Evolutionary conservation across 2,329 filamentous ascomycete species (phyloP).

Genomic region (Phaeosphaeria sp.): DNA sequence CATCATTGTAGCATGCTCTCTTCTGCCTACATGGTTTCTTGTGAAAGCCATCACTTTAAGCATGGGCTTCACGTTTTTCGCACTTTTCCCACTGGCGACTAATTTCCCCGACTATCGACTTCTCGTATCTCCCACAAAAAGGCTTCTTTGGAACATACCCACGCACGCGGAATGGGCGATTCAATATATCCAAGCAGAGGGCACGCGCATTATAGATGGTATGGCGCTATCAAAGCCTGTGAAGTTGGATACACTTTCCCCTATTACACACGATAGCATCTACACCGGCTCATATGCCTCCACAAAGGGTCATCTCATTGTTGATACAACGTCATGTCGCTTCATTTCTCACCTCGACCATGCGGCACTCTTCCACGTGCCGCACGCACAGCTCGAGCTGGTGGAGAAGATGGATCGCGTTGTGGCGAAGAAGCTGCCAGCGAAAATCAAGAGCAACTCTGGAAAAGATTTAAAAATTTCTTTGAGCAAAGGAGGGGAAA

Average conservation of each 20-base stretch:
- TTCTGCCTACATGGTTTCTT: conserved; percentile 35
- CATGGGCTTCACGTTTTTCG: conserved; percentile 41
- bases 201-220: conserved; percentile 11
- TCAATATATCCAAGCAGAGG: conserved; percentile 37
- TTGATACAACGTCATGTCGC: conserved; percentile 22
- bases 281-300: conserved; percentile 26
- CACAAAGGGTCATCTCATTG: conserved; percentile 20
- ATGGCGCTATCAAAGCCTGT: background rate
- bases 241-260: background rate
- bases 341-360: conserved; percentile 22
- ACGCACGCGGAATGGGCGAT: conserved; percentile 49
- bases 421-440: conserved; percentile 22
- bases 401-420: conserved; percentile 36
- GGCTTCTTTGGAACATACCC: conserved; percentile 46
- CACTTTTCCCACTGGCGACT: conserved; percentile 42
- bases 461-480: conserved; percentile 31
- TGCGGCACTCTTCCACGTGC: conserved; percentile 16
- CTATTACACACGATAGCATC: conserved; percentile 18
- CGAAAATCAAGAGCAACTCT: conserved; percentile 19
- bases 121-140: conserved; percentile 44
- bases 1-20: conserved; percentile 24
- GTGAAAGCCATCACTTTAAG: conserved; percentile 37
- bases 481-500: conserved; percentile 6
- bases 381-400: conserved; percentile 22
- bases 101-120: conserved; percentile 46